phyloP scores from a whole-genome alignment of 495 filamentous ascomycete genomes.

The Penicillium malachiteum region DNA sequence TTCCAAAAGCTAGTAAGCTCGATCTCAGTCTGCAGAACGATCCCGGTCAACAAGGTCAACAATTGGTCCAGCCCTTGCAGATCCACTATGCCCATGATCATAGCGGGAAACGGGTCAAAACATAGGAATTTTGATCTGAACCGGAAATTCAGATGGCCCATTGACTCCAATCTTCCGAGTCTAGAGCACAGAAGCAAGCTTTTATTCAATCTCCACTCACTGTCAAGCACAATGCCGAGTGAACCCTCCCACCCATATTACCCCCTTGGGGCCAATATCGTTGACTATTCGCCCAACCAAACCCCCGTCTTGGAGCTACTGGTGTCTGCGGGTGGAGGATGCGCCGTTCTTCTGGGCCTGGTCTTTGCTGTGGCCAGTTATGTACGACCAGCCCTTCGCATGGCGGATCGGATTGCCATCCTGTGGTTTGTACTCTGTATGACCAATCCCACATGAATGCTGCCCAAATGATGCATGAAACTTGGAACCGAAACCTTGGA shows the following conservation, averaged over 20 bases:
- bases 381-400: constrained; percentile 45
- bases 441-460: constrained; percentile 16
- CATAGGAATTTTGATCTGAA: not conserved
- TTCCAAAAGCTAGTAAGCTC: too few relatives aligned
- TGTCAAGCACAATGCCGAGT: constrained; percentile 13
- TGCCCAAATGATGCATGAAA: not conserved
- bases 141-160: not conserved
- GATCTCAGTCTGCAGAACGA: not conserved
- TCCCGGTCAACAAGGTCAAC: not conserved
- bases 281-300: constrained; percentile 61
- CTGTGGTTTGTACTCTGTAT: constrained; percentile 68
- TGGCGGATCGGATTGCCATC: constrained; percentile 53
- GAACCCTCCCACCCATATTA: constrained; percentile 65
- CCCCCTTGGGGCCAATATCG: constrained; percentile 60
- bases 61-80: constrained; percentile 8
- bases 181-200: constrained; percentile 5
- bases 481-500: not conserved
- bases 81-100: constrained; percentile 13
- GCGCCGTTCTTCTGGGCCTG: constrained; percentile 48
- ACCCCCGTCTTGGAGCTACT: constrained; percentile 54
- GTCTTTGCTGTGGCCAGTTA: constrained; percentile 49
- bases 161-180: not conserved
- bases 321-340: constrained; percentile 49
- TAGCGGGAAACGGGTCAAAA: not conserved
- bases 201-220: not conserved